Conservation (phyloP, 495 filamentous ascomycete species). For the Apodospora peruviana region DNA sequence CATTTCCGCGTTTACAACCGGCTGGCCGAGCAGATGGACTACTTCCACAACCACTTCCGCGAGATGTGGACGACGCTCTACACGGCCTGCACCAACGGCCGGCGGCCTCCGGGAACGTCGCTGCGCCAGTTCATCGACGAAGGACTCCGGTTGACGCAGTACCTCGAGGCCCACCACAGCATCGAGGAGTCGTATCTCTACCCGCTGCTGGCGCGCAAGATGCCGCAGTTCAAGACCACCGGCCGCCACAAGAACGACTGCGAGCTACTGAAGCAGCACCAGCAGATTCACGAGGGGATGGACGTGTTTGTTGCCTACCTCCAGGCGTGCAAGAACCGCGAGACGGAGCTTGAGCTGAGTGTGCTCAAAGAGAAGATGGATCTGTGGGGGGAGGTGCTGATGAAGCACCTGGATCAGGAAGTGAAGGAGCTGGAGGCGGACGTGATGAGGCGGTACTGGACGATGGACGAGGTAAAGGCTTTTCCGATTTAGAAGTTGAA, state of each 20-base stretch:
- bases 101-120: slow-evolving; percentile 52
- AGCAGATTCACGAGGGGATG: slow-evolving; percentile 73
- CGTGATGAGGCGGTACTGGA: slow-evolving; percentile 87
- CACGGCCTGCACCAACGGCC: slow-evolving; percentile 47
- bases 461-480: slow-evolving; percentile 62
- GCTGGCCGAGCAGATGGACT: slow-evolving; percentile 72
- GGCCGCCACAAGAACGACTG: slow-evolving; percentile 11
- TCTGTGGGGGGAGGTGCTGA: slow-evolving; percentile 58
- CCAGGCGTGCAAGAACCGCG: slow-evolving; percentile 53
- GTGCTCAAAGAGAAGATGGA: slow-evolving; percentile 67
- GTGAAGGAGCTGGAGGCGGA: slow-evolving; percentile 66
- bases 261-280: slow-evolving; percentile 72
- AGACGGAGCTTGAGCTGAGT: slow-evolving; percentile 60
- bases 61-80: slow-evolving; percentile 64
- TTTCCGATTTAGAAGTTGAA: slow-evolving; percentile 57
- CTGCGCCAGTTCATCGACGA: slow-evolving; percentile 54
- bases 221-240: slow-evolving; percentile 66
- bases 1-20: slow-evolving; percentile 54
- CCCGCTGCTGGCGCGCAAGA: slow-evolving; percentile 67
- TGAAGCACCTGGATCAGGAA: slow-evolving; percentile 71
- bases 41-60: slow-evolving; percentile 75
- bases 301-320: slow-evolving; percentile 69
- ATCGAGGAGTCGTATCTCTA: slow-evolving; percentile 86
- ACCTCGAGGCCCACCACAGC: slow-evolving; percentile 70
- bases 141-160: slow-evolving; percentile 59